These are phyloP conservation scores for Mytilinidion resinicola DNA, from an alignment of 495 filamentous ascomycete species.

Conservation along the genomic window DNA sequence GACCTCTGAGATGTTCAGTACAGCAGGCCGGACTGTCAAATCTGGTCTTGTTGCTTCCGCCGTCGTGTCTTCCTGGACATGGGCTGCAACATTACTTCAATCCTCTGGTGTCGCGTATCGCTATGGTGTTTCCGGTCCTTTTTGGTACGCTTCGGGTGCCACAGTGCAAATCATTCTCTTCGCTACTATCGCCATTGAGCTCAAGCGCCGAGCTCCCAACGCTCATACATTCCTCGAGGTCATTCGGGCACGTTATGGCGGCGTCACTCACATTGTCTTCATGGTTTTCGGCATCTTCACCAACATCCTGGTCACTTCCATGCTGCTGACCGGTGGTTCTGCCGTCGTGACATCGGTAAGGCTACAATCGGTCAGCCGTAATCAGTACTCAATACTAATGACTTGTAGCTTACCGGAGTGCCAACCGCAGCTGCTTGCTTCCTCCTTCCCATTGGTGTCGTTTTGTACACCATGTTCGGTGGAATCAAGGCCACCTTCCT, in stretches of 20 bases:
- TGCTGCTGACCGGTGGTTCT: constrained; percentile 86
- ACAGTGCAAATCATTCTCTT: constrained; percentile 79
- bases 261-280: constrained; percentile 45
- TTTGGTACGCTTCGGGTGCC: constrained; percentile 75
- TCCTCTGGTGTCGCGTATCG: constrained; percentile 83
- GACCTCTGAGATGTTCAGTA: constrained; percentile 96
- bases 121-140: constrained; percentile 89
- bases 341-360: constrained; percentile 77
- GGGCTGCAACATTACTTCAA: constrained; percentile 79
- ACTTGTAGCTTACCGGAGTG: constrained; percentile 50
- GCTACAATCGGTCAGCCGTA: constrained; percentile 23
- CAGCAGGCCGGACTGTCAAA: constrained; percentile 89
- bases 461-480: constrained; percentile 61
- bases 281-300: constrained; percentile 47
- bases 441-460: constrained; percentile 77
- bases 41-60: constrained; percentile 89
- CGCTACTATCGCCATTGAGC: constrained; percentile 86
- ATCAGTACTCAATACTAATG: constrained; percentile 4
- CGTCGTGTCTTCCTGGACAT: constrained; percentile 95
- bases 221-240: constrained; percentile 53
- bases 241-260: constrained; percentile 49
- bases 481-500: constrained; percentile 72
- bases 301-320: constrained; percentile 64
- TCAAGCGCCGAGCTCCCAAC: constrained; percentile 67
- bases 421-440: constrained; percentile 85